Evolutionary conservation across 352 stramenopile species (phyloP).

Genomic region (Salisapilia sapeloensis): DNA sequence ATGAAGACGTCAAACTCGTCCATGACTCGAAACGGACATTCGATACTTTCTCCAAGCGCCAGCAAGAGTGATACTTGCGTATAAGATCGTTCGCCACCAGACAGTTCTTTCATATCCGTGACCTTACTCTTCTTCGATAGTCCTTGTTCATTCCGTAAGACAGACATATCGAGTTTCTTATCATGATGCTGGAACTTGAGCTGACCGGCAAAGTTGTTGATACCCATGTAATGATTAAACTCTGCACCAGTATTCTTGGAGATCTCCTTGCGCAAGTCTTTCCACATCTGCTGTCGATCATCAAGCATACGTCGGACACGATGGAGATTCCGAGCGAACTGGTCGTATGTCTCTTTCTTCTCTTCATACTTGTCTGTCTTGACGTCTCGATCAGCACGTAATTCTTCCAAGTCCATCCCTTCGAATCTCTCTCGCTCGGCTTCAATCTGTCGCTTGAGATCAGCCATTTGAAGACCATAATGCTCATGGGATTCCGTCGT

Average conservation of each 20-base stretch:
- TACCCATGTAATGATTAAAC: slow-evolving; percentile 74
- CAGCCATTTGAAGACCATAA: slow-evolving; percentile 61
- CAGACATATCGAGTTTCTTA: slow-evolving; percentile 57
- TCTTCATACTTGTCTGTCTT: slow-evolving; percentile 51
- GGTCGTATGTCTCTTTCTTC: slow-evolving; percentile 44
- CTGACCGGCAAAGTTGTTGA: slow-evolving; percentile 76
- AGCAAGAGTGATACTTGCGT: slow-evolving; percentile 94
- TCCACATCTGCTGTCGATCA: slow-evolving; percentile 54
- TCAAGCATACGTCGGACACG: slow-evolving; percentile 58
- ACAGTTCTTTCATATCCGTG: slow-evolving; percentile 93
- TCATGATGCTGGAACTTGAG: slow-evolving; percentile 67
- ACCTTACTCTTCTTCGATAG: slow-evolving; percentile 69
- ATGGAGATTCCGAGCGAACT: slow-evolving; percentile 41
- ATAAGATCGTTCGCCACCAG: slow-evolving; percentile 92
- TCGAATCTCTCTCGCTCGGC: slow-evolving; percentile 57
- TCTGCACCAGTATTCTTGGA: slow-evolving; percentile 52
- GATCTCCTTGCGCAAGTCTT: slow-evolving; percentile 65
- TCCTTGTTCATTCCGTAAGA: slow-evolving; percentile 64
- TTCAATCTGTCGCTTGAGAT: slow-evolving; percentile 66
- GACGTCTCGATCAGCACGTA: slow-evolving; percentile 55
- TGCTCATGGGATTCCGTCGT: slow-evolving; percentile 51
- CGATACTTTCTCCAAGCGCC: slow-evolving; percentile 83
- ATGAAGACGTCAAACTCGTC: slow-evolving; percentile 99
- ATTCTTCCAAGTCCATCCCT: slow-evolving; percentile 64
- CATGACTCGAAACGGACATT: slow-evolving; percentile 93